phyloP scores from a whole-genome alignment of 352 stramenopile species.

The Globisporangium nodosum region DNA sequence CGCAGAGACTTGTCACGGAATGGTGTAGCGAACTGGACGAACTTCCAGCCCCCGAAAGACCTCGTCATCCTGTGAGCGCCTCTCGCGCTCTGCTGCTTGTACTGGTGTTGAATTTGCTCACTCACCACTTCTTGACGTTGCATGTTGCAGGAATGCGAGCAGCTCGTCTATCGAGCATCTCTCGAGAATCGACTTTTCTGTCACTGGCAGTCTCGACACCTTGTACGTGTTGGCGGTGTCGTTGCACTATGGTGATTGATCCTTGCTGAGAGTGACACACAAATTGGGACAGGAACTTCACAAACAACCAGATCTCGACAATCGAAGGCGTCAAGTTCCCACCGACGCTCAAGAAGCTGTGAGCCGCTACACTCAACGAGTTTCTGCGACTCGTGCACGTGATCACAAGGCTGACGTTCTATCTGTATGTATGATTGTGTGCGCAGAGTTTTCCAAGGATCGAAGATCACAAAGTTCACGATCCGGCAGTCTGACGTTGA shows the following conservation, averaged over 20 bases:
- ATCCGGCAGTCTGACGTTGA: slow-evolving; percentile 7
- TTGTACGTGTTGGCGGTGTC: slow-evolving; percentile 2
- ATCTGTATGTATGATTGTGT: not conserved
- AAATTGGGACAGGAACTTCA: slow-evolving; percentile 5
- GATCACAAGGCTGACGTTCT: not conserved
- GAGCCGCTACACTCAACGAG: not conserved
- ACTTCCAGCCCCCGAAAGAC: not conserved
- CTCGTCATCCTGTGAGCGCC: slow-evolving; percentile 5
- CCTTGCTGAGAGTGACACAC: not conserved
- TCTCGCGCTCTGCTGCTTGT: not conserved
- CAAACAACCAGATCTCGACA: slow-evolving; percentile 8
- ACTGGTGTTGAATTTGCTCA: not conserved
- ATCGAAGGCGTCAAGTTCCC: slow-evolving; percentile 16
- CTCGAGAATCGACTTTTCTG: slow-evolving; percentile 7
- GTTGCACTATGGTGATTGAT: not conserved
- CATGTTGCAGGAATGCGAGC: slow-evolving; percentile 3
- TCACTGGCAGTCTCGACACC: not conserved
- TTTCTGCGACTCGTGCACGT: not conserved
- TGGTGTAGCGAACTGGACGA: slow-evolving; percentile 8
- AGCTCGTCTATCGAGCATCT: slow-evolving; percentile 2
- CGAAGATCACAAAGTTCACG: slow-evolving; percentile 10
- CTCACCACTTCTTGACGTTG: not conserved
- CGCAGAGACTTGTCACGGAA: slow-evolving; percentile 11
- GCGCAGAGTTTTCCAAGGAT: slow-evolving; percentile 2
- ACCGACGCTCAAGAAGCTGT: slow-evolving; percentile 5